Conservation (phyloP, 305 asterid genomes). For the Fraxinus angustifolia region DNA sequence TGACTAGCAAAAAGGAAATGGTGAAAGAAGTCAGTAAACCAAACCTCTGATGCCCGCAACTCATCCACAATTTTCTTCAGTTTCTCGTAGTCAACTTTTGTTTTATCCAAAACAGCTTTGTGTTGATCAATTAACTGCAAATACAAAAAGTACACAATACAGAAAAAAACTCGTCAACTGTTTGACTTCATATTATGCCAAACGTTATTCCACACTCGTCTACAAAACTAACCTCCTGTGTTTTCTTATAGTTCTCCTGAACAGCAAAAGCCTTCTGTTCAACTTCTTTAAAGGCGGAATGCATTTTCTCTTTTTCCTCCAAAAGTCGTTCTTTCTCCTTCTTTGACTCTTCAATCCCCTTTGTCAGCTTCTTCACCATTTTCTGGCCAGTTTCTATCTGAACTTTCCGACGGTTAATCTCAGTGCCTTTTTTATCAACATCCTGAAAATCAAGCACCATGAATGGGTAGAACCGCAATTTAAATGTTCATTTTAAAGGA, state of each 20-base stretch:
- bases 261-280: conserved; percentile 79
- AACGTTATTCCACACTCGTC: background rate
- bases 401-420: conserved; percentile 82
- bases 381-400: conserved; percentile 79
- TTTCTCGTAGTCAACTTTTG: conserved; percentile 71
- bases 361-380: conserved; percentile 60
- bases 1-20: conserved; percentile 5
- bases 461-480: conserved; percentile 7
- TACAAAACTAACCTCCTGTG: conserved; percentile 56
- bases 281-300: conserved; percentile 62
- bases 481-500: background rate
- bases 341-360: conserved; percentile 78
- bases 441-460: conserved; percentile 44
- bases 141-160: conserved; percentile 10
- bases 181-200: background rate
- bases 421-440: conserved; percentile 67
- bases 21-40: background rate
- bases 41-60: conserved; percentile 85
- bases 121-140: conserved; percentile 74
- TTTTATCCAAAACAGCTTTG: conserved; percentile 54
- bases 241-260: conserved; percentile 72
- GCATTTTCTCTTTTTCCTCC: conserved; percentile 56
- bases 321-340: conserved; percentile 61
- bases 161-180: background rate
- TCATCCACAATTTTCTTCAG: conserved; percentile 80